A percentile compares a stretch with the other conserved stretches of the same genome.
phyloP scores from a whole-genome alignment of 176 grass and related monocot species.

The Guadua angustifolia region DNA sequence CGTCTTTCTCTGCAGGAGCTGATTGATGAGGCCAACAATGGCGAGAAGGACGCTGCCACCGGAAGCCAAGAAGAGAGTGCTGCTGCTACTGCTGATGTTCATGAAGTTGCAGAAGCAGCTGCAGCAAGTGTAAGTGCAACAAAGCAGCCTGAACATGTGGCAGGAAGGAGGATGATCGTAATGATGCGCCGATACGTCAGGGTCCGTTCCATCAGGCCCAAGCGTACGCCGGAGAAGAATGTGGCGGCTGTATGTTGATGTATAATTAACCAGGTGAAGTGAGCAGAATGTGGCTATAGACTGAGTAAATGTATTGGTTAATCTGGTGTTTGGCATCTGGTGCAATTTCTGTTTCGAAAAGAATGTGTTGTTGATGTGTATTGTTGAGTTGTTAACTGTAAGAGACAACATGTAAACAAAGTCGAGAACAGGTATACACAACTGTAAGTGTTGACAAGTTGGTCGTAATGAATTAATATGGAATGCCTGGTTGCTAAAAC shows the following conservation, averaged over 20 bases:
- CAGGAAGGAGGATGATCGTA: slow-evolving; percentile 19
- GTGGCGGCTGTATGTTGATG: neutral
- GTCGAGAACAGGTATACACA: neutral
- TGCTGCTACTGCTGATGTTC: neutral
- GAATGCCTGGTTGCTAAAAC: neutral
- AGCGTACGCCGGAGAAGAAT: slow-evolving; percentile 20
- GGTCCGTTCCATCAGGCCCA: slow-evolving; percentile 28
- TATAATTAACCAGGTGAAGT: neutral
- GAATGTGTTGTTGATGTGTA: neutral
- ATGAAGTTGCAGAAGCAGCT: neutral
- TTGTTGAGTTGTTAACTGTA: neutral
- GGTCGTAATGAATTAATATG: neutral
- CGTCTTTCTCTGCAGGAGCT: slow-evolving; percentile 46
- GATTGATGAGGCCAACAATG: slow-evolving; percentile 25
- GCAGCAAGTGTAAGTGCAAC: neutral
- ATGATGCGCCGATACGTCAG: slow-evolving; percentile 36
- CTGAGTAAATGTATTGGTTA: neutral
- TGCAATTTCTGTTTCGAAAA: neutral
- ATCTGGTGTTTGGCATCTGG: neutral
- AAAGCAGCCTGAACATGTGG: neutral
- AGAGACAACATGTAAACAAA: neutral
- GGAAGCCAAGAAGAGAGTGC: neutral
- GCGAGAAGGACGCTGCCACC: neutral
- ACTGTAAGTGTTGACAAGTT: neutral
- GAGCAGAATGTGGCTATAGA: neutral